phyloP scores from a whole-genome alignment of 2,329 filamentous ascomycete species.

The Sporothrix luriei region DNA sequence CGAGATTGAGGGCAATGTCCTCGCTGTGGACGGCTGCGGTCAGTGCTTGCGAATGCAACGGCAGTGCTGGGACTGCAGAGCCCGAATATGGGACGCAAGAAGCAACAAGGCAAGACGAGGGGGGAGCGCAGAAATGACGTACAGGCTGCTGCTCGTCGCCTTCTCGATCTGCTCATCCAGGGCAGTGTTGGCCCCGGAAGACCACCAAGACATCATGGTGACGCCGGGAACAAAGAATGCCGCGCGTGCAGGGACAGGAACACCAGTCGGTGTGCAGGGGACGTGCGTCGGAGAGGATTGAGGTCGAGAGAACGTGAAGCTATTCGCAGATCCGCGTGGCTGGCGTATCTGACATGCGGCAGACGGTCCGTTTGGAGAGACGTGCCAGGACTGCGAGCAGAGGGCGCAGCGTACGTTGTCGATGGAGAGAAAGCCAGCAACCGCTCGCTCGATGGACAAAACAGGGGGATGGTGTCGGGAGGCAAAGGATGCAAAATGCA shows the following conservation, averaged over 20 bases:
- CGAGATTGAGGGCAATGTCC: conserved; percentile 94
- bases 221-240: neutral
- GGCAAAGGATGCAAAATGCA: neutral
- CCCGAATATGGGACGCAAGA: neutral
- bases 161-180: conserved; percentile 97
- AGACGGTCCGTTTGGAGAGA: neutral
- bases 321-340: conserved; percentile 19
- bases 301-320: neutral
- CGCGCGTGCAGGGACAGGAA: neutral
- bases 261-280: neutral
- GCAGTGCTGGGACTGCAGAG: neutral
- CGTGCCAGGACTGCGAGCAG: neutral
- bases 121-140: conserved; percentile 43
- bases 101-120: neutral
- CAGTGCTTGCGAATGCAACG: neutral
- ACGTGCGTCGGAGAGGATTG: neutral
- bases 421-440: neutral
- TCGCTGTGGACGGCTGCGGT: conserved; percentile 60
- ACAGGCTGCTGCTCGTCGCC: conserved; percentile 93
- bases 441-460: neutral
- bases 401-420: neutral
- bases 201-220: conserved; percentile 92
- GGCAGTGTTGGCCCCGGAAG: conserved; percentile 83
- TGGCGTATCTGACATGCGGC: conserved; percentile 5
- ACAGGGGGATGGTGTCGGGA: neutral